Percentiles rank a stretch among this genome's conserved stretches.
These are phyloP conservation scores for Mycocentrospora acerina DNA, from an alignment of 2,329 filamentous ascomycete species.

Conservation along the genomic window DNA sequence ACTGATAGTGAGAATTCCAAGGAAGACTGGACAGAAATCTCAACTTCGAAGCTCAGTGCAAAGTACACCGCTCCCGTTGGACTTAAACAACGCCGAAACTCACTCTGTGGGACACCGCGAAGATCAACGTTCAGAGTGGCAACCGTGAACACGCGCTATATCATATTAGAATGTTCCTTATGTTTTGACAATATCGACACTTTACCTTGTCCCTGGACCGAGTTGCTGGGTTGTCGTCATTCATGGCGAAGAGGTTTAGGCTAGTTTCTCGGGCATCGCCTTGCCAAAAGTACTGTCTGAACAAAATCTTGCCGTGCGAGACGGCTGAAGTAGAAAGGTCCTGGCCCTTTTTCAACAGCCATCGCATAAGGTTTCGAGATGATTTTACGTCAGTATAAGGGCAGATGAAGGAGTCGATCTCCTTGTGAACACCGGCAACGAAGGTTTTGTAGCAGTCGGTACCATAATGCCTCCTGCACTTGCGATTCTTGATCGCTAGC, in stretches of 20 bases:
- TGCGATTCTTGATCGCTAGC: constrained; percentile 12
- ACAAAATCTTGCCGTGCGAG: neutral
- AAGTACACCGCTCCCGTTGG: constrained; percentile 1
- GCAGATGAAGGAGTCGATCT: constrained; percentile 10
- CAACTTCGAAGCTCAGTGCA: neutral
- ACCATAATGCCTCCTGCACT: constrained; percentile 26
- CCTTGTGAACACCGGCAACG: constrained; percentile 1
- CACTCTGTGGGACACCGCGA: constrained; percentile 4
- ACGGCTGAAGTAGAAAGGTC: constrained; percentile 4
- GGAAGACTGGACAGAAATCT: constrained; percentile 18
- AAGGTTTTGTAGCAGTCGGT: neutral
- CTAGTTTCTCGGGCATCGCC: neutral
- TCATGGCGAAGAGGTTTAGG: constrained; percentile 3
- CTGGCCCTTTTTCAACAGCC: constrained; percentile 19
- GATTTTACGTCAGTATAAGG: neutral
- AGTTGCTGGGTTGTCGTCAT: constrained; percentile 4
- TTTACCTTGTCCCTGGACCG: constrained; percentile 2
- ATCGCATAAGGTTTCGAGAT: constrained; percentile 9
- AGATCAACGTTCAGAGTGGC: constrained; percentile 14
- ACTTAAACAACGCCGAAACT: neutral
- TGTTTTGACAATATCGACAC: neutral
- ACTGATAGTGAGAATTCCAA: constrained; percentile 20
- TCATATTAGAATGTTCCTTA: neutral
- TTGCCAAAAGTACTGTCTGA: neutral
- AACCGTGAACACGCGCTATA: constrained; percentile 10